Percentiles rank a stretch among this genome's conserved stretches.
phyloP scores from a whole-genome alignment of 306 rosid genomes.

The Sesbania bispinosa region DNA sequence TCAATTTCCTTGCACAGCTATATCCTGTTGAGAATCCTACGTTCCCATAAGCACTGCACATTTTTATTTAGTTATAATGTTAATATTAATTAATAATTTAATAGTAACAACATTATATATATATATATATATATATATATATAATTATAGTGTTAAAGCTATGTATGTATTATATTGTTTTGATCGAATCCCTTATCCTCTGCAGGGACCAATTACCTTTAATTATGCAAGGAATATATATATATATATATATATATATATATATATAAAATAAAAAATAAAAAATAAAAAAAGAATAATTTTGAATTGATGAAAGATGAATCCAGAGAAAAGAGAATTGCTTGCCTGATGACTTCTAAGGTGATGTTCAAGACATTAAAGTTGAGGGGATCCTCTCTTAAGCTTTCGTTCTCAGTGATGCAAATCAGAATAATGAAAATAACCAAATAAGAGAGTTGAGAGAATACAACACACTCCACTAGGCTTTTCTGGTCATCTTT shows the following conservation, averaged over 20 bases:
- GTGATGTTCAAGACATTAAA: slow-evolving; percentile 56
- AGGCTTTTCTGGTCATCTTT: slow-evolving; percentile 25
- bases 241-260: no score
- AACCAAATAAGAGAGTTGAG: slow-evolving; percentile 57
- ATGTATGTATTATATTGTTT: no score
- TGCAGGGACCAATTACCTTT: no score
- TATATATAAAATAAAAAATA: no score
- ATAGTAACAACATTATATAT: no score
- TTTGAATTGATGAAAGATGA: background rate
- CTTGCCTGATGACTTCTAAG: slow-evolving; percentile 45
- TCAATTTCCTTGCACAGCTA: slow-evolving; percentile 48
- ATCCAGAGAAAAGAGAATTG: background rate
- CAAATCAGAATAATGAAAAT: slow-evolving; percentile 61
- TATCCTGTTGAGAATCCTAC: slow-evolving; percentile 72
- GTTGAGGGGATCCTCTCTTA: slow-evolving; percentile 72
- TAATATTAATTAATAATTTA: no score
- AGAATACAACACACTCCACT: slow-evolving; percentile 40
- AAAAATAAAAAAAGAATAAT: background rate
- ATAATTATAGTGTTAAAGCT: no score
- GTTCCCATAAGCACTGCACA: slow-evolving; percentile 75
- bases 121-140: no score
- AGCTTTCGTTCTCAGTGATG: slow-evolving; percentile 53
- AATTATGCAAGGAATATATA: no score
- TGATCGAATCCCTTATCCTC: no score
- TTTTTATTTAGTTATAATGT: background rate